These are phyloP conservation scores for Plantago major DNA, from an alignment of 257 asterid species.

Conservation along the genomic window DNA sequence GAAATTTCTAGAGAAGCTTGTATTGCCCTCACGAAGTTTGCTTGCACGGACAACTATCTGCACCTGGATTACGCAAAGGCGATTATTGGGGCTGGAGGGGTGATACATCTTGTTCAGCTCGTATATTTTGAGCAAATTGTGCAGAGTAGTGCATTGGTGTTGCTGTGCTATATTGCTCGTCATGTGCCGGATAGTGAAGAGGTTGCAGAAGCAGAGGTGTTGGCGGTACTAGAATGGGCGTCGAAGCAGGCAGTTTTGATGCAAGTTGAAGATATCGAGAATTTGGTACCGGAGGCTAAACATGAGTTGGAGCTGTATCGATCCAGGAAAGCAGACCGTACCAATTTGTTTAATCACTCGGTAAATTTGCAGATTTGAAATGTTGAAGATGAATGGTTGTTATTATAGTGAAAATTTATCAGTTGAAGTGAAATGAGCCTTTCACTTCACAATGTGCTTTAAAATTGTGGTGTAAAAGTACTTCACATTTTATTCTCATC, in stretches of 20 bases:
- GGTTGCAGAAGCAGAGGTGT: constrained; percentile 55
- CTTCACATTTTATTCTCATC: too few relatives aligned
- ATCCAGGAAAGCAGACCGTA: constrained; percentile 52
- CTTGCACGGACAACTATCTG: constrained; percentile 45
- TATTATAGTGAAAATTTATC: too few relatives aligned
- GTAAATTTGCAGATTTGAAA: constrained; percentile 10
- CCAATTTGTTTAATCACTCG: constrained; percentile 25
- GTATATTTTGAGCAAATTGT: constrained; percentile 60
- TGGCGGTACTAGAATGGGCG: constrained; percentile 65
- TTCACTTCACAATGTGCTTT: too few relatives aligned
- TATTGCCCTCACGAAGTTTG: constrained; percentile 51
- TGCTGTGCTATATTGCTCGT: constrained; percentile 46
- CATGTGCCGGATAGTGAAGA: constrained; percentile 74
- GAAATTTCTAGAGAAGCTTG: constrained; percentile 54
- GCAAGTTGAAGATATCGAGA: constrained; percentile 45
- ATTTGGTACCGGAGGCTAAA: constrained; percentile 49
- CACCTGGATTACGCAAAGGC: constrained; percentile 61
- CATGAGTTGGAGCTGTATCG: constrained; percentile 68
- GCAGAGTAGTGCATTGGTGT: constrained; percentile 42
- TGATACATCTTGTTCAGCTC: constrained; percentile 58
- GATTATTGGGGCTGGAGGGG: constrained; percentile 54
- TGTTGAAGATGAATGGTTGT: too few relatives aligned
- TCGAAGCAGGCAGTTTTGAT: constrained; percentile 38
- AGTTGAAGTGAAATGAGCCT: too few relatives aligned
- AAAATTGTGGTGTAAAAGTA: too few relatives aligned